phyloP scores from a whole-genome alignment of 2,329 filamentous ascomycete genomes.

The Trichoderma sp. region DNA sequence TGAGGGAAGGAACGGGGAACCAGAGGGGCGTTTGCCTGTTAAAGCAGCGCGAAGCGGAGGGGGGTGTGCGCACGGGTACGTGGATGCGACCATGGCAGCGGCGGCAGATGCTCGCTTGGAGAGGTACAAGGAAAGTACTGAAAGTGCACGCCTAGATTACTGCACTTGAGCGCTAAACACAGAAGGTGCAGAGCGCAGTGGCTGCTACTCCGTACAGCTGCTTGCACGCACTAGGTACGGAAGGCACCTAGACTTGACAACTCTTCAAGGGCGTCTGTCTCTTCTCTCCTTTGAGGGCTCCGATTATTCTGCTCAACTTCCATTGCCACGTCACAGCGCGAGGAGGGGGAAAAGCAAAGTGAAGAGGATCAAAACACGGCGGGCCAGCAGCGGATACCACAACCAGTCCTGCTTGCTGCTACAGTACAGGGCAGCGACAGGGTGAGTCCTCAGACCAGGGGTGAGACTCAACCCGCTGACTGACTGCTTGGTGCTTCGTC shows the following conservation, averaged over 20 bases:
- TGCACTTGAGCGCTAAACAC: neutral
- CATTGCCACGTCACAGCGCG: neutral
- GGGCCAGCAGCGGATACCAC: neutral
- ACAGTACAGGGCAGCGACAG: neutral
- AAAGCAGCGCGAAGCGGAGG: constrained; percentile 24
- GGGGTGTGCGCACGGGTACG: constrained; percentile 20
- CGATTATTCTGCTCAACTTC: neutral
- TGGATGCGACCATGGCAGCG: constrained; percentile 13
- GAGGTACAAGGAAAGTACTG: constrained; percentile 2
- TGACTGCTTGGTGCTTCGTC: neutral
- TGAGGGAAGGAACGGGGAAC: constrained; percentile 21
- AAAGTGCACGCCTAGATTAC: neutral
- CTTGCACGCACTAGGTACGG: neutral
- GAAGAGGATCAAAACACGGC: neutral
- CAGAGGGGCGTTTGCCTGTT: constrained; percentile 17
- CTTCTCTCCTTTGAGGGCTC: neutral
- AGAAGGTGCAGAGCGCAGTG: neutral
- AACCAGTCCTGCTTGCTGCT: neutral
- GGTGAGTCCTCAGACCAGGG: constrained; percentile 4
- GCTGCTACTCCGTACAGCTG: neutral
- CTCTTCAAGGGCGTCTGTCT: neutral
- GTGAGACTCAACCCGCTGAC: constrained; percentile 11
- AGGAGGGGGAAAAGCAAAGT: constrained; percentile 3
- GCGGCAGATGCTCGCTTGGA: neutral
- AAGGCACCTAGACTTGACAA: neutral